Evolutionary conservation across 352 stramenopile genomes (phyloP).

Genomic region (Phytophthora syringae): DNA sequence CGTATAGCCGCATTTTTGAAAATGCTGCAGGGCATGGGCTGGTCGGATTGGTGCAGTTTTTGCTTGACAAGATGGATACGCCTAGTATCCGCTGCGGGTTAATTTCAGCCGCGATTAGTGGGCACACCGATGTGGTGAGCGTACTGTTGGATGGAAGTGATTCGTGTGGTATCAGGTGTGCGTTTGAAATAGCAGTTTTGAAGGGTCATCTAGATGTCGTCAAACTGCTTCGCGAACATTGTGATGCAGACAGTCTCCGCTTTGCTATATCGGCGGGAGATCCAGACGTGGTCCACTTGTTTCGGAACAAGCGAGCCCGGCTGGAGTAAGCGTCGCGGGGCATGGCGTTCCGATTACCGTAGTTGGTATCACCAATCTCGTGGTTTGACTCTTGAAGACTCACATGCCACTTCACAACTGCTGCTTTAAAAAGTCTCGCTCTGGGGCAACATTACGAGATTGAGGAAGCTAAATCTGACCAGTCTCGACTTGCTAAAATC

Average conservation of each 20-base stretch:
- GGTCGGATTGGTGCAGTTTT: constrained; percentile 17
- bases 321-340: constrained; percentile 1
- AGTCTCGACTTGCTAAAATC: too few species aligned
- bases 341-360: too few species aligned
- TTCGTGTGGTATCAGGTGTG: too few species aligned
- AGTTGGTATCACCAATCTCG: too few species aligned
- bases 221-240: constrained; percentile 23
- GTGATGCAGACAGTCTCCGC: constrained; percentile 2
- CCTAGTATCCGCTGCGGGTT: constrained; percentile 3
- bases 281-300: constrained; percentile 2
- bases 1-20: constrained; percentile 21
- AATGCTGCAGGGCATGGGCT: constrained; percentile 13
- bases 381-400: too few species aligned
- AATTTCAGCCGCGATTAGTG: constrained; percentile 19
- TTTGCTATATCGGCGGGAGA: constrained; percentile 20
- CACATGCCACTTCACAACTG: too few species aligned
- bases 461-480: too few species aligned
- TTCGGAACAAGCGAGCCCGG: constrained; percentile 14
- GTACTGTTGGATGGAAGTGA: too few species aligned
- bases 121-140: constrained; percentile 18
- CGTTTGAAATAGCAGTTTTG: constrained; percentile 23
- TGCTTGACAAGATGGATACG: constrained; percentile 19
- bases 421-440: too few species aligned
- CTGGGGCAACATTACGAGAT: too few species aligned
- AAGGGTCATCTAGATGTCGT: constrained; percentile 22